Evolutionary conservation across 768 basidiomycete genomes (phyloP), one percentile per base, ranked within the genome.

Genomic region (Tricholoma sp.): DNA sequence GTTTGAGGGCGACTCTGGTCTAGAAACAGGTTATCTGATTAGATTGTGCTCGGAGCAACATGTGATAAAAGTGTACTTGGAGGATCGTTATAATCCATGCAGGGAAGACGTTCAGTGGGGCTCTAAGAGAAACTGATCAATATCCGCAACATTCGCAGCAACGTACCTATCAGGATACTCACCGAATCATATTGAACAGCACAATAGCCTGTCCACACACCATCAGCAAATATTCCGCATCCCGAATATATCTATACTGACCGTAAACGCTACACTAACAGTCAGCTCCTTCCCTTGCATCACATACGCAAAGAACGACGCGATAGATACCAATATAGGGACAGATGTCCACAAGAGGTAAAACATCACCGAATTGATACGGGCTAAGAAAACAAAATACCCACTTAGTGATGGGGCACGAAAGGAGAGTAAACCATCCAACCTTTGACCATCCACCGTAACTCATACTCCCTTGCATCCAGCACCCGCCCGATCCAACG

Each of bases 161-260:
- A 55, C 6, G 41, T 29, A 43, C 27, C 14, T 3, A 10, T 3
- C 5, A n/a, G 8, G 21, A 31, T 60, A 59, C 73, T 12, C 62
- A 84, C 80, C 84, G 80, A 64, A 96, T 78, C 94, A 96, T 94
- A 46, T 78, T 77, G 71, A 96, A 96, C 43, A 95, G 69, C 0
- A 91, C 82, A 35, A 96, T 88, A 0, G 92, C 77, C 81, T 87
- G 50, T 1, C n/a, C 55, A 32, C n/a, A n/a, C n/a, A n/a, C 9
- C 2, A 43, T 43, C 7, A 43, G 2, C 1, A 22, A 39, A 51
- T 24, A 39, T 57, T 29, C 34, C 29, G n/a, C 24, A 50, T n/a
- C 37, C n/a, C 27, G 29, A 31, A 74, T 82, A 31, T 43, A 39
- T n/a, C n/a, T 32, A 12, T 5, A 35, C 35, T 12, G 35, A 86